Conservation (phyloP, 768 basidiomycete species). For the Leucosporidium creatinivorum region DNA sequence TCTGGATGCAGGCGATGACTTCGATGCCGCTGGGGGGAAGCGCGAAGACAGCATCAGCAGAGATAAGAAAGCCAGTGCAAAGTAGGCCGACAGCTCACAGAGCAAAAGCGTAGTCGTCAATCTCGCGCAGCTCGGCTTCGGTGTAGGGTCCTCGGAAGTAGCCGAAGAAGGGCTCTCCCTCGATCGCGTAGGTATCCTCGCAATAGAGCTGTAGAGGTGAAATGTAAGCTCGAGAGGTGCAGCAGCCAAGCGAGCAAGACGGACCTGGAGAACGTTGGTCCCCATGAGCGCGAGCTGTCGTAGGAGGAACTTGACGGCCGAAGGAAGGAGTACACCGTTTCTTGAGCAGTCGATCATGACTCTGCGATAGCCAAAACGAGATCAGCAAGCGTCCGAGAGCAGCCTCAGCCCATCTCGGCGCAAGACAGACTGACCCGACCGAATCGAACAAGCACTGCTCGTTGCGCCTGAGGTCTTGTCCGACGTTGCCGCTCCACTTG, state of each 20-base stretch:
- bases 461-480: slow-evolving; percentile 14
- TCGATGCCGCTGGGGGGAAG: slow-evolving; percentile 33
- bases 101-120: slow-evolving; percentile 34
- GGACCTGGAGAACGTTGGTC: slow-evolving; percentile 31
- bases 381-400: not conserved
- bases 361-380: not conserved
- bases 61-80: not conserved
- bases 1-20: slow-evolving; percentile 35
- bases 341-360: slow-evolving; percentile 36
- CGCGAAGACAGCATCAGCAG: too few species aligned
- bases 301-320: slow-evolving; percentile 24
- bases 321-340: slow-evolving; percentile 32
- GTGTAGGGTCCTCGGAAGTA: slow-evolving; percentile 33
- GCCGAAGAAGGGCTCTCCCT: slow-evolving; percentile 36
- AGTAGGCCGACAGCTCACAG: slow-evolving; percentile 14
- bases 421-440: slow-evolving; percentile 25
- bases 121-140: slow-evolving; percentile 26
- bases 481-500: slow-evolving; percentile 24
- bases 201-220: slow-evolving; percentile 23
- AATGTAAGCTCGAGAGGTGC: too few species aligned
- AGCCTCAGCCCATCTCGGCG: too few species aligned
- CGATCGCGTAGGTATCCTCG: slow-evolving; percentile 33
- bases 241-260: not conserved
- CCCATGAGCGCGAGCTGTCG: slow-evolving; percentile 30
- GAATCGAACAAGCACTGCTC: slow-evolving; percentile 34